Evolutionary conservation across 2,329 filamentous ascomycete species (phyloP).

Genomic region (Botrytis aclada): DNA sequence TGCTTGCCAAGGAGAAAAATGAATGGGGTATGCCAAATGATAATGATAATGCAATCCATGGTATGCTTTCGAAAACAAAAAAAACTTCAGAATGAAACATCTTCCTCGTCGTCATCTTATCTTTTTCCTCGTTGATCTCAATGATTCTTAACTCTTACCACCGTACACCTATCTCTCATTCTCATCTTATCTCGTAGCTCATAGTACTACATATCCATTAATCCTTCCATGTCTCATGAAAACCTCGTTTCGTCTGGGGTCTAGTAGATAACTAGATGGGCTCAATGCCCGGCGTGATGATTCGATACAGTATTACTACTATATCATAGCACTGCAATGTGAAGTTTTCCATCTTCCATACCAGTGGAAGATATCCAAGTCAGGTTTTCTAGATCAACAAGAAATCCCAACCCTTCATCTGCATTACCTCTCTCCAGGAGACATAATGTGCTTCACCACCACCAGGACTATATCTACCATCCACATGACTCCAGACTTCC

Average conservation of each 20-base stretch:
- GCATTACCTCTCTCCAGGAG: conserved; percentile 95
- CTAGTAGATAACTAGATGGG: background rate
- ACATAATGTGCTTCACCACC: conserved; percentile 58
- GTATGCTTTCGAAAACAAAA: background rate
- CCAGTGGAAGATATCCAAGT: conserved; percentile 26
- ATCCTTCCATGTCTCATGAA: conserved; percentile 5
- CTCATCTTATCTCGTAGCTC: conserved; percentile 15
- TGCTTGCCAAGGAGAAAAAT: background rate
- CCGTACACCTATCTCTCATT: background rate
- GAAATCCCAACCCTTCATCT: conserved; percentile 86
- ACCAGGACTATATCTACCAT: conserved; percentile 47
- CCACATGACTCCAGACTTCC: conserved; percentile 77
- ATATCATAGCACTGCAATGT: conserved; percentile 16
- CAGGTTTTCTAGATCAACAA: conserved; percentile 67
- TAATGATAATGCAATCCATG: conserved; percentile 8
- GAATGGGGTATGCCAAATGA: conserved; percentile 12
- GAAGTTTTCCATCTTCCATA: conserved; percentile 25
- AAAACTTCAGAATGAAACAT: conserved; percentile 1
- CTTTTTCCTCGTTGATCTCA: conserved; percentile 9
- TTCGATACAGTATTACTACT: background rate
- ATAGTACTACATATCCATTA: conserved; percentile 5
- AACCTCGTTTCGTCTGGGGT: background rate
- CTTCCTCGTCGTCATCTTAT: background rate
- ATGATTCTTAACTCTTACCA: background rate
- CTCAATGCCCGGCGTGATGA: conserved; percentile 13